phyloP scores from a whole-genome alignment of 495 filamentous ascomycete species.

The Aspergillus indologenus region DNA sequence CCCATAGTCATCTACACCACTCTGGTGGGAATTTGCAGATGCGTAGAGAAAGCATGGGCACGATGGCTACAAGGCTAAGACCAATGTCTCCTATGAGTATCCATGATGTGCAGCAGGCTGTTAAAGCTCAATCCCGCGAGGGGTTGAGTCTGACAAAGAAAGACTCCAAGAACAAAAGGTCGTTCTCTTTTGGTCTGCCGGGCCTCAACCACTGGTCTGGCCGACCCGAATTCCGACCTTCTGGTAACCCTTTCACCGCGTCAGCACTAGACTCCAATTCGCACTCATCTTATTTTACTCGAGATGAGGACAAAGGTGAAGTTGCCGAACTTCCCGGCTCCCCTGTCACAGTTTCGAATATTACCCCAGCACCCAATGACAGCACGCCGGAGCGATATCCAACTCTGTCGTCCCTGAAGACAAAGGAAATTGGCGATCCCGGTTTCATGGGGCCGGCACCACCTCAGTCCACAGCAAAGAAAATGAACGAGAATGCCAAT shows the following conservation, averaged over 20 bases:
- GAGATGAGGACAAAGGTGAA: slow-evolving; percentile 9
- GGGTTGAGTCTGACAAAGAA: slow-evolving; percentile 18
- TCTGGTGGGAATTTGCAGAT: slow-evolving; percentile 36
- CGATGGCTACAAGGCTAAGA: slow-evolving; percentile 37
- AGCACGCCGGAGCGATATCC: slow-evolving; percentile 27
- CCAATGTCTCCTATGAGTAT: slow-evolving; percentile 30
- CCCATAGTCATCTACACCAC: slow-evolving; percentile 19
- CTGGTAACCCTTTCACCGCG: slow-evolving; percentile 13
- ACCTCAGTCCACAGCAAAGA: slow-evolving; percentile 4
- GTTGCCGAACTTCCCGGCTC: slow-evolving; percentile 10
- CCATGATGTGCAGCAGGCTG: slow-evolving; percentile 3
- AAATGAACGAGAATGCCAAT: slow-evolving; percentile 3
- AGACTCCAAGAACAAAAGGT: slow-evolving; percentile 14
- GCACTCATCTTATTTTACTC: not conserved
- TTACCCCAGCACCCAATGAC: slow-evolving; percentile 19
- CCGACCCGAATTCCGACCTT: slow-evolving; percentile 13
- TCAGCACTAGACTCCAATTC: not conserved
- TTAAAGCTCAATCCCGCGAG: slow-evolving; percentile 23
- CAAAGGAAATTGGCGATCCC: slow-evolving; percentile 19
- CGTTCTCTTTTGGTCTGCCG: slow-evolving; percentile 19
- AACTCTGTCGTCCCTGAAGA: slow-evolving; percentile 39
- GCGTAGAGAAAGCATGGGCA: slow-evolving; percentile 37
- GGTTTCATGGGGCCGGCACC: not conserved
- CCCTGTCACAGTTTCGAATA: slow-evolving; percentile 15
- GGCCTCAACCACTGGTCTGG: slow-evolving; percentile 16